phyloP scores from a whole-genome alignment of 2,329 filamentous ascomycete species.

The Dryadomyces quercivorus region DNA sequence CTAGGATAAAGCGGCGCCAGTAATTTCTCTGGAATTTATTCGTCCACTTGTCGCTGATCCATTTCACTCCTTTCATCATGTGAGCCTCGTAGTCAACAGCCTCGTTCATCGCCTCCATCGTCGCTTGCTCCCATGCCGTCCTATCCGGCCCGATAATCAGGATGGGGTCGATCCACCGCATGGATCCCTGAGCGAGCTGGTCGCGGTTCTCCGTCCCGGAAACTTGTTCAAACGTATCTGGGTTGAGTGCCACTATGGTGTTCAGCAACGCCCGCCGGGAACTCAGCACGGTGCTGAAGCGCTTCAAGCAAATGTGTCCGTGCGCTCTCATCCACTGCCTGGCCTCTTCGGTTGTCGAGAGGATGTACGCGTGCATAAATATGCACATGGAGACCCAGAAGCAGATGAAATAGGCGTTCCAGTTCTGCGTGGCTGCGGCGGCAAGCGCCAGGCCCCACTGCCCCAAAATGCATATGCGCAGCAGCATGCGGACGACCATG shows the following conservation, averaged over 20 bases:
- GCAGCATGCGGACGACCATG: not conserved
- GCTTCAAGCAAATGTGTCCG: not conserved
- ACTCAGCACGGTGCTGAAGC: not conserved
- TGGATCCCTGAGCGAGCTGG: not conserved
- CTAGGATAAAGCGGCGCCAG: not conserved
- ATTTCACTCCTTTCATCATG: not conserved
- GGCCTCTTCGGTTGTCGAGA: not conserved
- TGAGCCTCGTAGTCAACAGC: not conserved
- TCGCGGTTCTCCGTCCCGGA: not conserved
- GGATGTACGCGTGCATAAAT: not conserved
- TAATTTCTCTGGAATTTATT: not conserved
- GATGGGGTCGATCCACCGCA: not conserved
- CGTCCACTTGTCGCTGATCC: not conserved
- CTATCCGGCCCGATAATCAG: not conserved
- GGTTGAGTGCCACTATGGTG: not conserved
- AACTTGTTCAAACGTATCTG: not conserved
- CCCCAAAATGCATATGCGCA: not conserved
- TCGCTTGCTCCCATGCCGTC: not conserved
- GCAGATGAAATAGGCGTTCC: not conserved
- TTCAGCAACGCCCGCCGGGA: not conserved
- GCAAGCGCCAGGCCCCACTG: not conserved
- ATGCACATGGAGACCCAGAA: not conserved
- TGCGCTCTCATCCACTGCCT: not conserved
- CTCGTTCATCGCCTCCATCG: not conserved
- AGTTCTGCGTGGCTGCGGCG: not conserved